Percentiles rank a stretch among this genome's conserved stretches.
These are phyloP conservation scores for Saturnispora besseyi DNA, from an alignment of 805 yeast species.

Conservation along the genomic window DNA sequence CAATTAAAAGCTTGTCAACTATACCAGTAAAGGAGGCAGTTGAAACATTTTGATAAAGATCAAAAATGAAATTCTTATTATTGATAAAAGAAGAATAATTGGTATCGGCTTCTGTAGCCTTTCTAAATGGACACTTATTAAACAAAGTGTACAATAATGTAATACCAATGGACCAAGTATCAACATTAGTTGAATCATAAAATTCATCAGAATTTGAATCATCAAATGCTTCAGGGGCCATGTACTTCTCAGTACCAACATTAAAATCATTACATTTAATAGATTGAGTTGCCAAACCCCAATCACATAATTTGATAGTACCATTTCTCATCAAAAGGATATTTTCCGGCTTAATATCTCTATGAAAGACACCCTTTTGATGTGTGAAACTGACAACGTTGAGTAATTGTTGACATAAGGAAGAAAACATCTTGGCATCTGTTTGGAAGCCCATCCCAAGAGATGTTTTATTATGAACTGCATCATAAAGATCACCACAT, in stretches of 20 bases:
- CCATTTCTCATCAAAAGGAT: constrained; percentile 44
- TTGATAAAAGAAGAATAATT: constrained; percentile 37
- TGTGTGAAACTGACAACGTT: constrained; percentile 49
- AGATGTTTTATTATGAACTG: constrained; percentile 28
- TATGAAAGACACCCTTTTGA: constrained; percentile 49
- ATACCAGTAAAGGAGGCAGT: constrained; percentile 33
- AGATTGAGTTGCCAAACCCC: constrained; percentile 54
- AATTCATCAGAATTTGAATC: constrained; percentile 9
- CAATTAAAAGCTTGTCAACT: constrained; percentile 33
- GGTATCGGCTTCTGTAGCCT: constrained; percentile 30
- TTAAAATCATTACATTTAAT: constrained; percentile 27
- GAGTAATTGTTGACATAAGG: constrained; percentile 39
- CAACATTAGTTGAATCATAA: constrained; percentile 40
- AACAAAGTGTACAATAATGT: constrained; percentile 41
- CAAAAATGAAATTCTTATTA: constrained; percentile 35
- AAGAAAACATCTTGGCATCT: constrained; percentile 18
- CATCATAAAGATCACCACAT: constrained; percentile 61
- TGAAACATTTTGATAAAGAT: constrained; percentile 41
- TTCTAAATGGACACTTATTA: constrained; percentile 46
- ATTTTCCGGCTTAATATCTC: constrained; percentile 72
- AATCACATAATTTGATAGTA: constrained; percentile 56
- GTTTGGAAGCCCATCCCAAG: constrained; percentile 22
- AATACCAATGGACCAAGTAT: constrained; percentile 47
- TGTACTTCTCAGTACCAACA: constrained; percentile 52
- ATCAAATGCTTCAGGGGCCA: constrained; percentile 43